phyloP scores from a whole-genome alignment of 2,329 filamentous ascomycete genomes.

The Neopestalotiopsis rosae region DNA sequence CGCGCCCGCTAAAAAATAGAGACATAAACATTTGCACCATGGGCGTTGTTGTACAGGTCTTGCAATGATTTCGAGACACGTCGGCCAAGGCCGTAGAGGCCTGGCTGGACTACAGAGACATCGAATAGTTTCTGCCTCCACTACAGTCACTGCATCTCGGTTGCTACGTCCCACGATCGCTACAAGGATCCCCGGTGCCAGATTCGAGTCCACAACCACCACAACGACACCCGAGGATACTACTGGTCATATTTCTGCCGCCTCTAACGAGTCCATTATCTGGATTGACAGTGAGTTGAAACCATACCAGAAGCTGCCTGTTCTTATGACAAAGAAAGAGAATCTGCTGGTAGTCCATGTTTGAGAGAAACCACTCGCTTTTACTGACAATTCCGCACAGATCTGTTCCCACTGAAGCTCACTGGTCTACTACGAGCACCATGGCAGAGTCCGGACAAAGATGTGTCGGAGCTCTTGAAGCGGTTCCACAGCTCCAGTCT shows the following conservation, averaged over 20 bases:
- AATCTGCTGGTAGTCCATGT: background rate
- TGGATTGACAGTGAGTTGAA: constrained; percentile 81
- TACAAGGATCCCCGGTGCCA: constrained; percentile 22
- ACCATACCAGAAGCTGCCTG: no score
- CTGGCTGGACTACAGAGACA: constrained; percentile 31
- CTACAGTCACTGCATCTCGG: constrained; percentile 29
- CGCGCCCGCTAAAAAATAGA: background rate
- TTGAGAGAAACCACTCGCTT: background rate
- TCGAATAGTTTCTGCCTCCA: constrained; percentile 6
- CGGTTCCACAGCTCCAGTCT: constrained; percentile 57
- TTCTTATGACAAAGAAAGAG: background rate
- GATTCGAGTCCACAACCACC: constrained; percentile 39
- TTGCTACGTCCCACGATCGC: constrained; percentile 22
- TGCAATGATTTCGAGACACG: constrained; percentile 39
- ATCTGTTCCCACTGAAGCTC: constrained; percentile 83
- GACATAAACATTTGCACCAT: background rate
- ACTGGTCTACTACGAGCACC: constrained; percentile 50
- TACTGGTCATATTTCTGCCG: constrained; percentile 81
- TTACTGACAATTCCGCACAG: constrained; percentile 44
- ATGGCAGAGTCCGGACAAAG: constrained; percentile 51
- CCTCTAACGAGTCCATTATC: constrained; percentile 78
- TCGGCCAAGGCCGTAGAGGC: constrained; percentile 39
- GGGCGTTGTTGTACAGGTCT: background rate
- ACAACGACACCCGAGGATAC: constrained; percentile 61
- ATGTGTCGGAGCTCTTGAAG: constrained; percentile 56